Conservation (phyloP, 208 protist genomes). For the Trypanosoma caninum region DNA sequence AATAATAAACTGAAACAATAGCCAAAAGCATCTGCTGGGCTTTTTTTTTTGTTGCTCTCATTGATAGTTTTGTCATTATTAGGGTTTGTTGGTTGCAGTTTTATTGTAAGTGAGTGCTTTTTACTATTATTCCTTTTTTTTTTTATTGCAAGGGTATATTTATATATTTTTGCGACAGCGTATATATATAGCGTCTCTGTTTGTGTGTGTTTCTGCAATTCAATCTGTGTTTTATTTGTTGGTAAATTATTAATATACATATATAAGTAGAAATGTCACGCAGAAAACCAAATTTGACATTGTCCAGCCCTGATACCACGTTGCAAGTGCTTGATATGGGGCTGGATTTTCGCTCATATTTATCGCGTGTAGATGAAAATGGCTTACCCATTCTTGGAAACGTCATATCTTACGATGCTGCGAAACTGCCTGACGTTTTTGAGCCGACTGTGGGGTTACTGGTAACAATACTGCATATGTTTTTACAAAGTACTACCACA, state of each 20-base stretch:
- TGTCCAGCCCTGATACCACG: constrained; percentile 37
- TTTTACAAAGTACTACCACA: constrained; percentile 39
- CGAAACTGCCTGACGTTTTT: constrained; percentile 75
- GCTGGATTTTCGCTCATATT: constrained; percentile 81
- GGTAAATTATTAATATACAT: constrained; percentile 3
- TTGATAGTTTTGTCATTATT: too few species aligned
- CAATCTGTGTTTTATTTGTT: constrained; percentile 22
- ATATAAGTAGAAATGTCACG: constrained; percentile 44
- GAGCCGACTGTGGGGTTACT: constrained; percentile 80
- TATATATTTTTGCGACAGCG: too few species aligned
- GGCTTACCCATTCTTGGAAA: constrained; percentile 75
- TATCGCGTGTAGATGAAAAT: constrained; percentile 68
- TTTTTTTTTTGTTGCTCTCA: too few species aligned
- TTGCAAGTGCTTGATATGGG: constrained; percentile 86
- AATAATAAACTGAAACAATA: too few species aligned
- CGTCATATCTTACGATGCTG: constrained; percentile 67
- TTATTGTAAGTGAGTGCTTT: too few species aligned
- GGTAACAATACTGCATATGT: constrained; percentile 78
- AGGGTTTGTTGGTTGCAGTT: too few species aligned
- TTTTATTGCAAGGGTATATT: too few species aligned
- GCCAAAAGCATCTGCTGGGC: too few species aligned
- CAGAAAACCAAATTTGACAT: constrained; percentile 47
- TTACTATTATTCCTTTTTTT: constrained; percentile 3
- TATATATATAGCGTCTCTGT: too few species aligned
- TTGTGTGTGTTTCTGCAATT: constrained; percentile 12